Conservation (phyloP, 179 eudicot genomes). For the Patellifolia procumbens region DNA sequence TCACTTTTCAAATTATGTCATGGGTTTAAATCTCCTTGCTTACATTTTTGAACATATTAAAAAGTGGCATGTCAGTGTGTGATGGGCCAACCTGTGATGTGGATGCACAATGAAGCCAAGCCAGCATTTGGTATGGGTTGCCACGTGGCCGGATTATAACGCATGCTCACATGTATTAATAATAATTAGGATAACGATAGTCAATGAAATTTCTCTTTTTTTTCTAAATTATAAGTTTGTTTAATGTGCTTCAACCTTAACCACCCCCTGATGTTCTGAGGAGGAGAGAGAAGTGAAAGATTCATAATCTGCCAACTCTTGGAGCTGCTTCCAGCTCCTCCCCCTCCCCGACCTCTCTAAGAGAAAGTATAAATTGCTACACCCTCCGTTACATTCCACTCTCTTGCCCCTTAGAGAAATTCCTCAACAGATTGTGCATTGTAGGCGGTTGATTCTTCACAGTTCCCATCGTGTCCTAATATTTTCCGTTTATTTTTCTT, state of each 20-base stretch:
- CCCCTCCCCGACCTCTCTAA: not conserved
- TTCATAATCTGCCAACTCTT: not conserved
- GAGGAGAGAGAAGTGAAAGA: too few species aligned
- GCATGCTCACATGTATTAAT: too few species aligned
- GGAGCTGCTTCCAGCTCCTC: not conserved
- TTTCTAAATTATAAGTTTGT: not conserved
- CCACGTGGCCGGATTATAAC: too few species aligned
- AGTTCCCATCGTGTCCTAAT: not conserved
- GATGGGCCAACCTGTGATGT: too few species aligned
- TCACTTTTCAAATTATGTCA: too few species aligned
- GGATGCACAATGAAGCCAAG: too few species aligned
- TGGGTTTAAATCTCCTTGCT: too few species aligned
- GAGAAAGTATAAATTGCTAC: not conserved
- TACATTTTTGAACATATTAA: too few species aligned
- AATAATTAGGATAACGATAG: too few species aligned
- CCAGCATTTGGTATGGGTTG: too few species aligned
- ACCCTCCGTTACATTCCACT: not conserved
- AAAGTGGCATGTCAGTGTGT: too few species aligned
- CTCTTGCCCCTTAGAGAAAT: not conserved
- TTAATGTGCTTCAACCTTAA: not conserved
- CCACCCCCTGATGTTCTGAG: not conserved
- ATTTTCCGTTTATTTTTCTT: constrained; percentile 3
- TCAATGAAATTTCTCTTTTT: not conserved
- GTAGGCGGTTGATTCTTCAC: not conserved
- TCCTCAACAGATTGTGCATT: not conserved